phyloP scores from a whole-genome alignment of 2,329 filamentous ascomycete species.

The Fusarium setosum region DNA sequence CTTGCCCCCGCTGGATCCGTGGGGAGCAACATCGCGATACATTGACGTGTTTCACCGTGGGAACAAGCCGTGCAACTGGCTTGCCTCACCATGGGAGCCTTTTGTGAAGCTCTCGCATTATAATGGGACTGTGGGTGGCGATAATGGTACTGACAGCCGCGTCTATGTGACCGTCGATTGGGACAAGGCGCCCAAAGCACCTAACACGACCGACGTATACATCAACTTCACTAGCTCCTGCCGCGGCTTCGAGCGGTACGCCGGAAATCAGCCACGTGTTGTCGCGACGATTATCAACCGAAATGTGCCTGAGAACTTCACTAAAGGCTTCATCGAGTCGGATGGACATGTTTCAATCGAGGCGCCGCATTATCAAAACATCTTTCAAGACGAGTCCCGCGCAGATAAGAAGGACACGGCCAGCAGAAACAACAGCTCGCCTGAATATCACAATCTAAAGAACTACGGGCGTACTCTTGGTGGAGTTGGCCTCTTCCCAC shows the following conservation, averaged over 20 bases:
- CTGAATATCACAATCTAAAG: constrained; percentile 61
- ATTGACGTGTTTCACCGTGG: constrained; percentile 52
- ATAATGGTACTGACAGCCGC: constrained; percentile 45
- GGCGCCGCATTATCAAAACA: constrained; percentile 61
- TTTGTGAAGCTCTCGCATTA: constrained; percentile 46
- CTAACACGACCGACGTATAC: constrained; percentile 58
- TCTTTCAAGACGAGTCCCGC: constrained; percentile 45
- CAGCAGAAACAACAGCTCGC: too few relatives aligned
- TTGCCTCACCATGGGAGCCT: constrained; percentile 45
- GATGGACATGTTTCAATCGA: constrained; percentile 68
- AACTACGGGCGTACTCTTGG: constrained; percentile 68
- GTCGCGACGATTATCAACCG: constrained; percentile 66
- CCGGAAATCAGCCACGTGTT: constrained; percentile 55
- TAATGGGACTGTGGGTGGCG: constrained; percentile 44
- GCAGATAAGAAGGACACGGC: constrained; percentile 45
- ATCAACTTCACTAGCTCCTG: constrained; percentile 65
- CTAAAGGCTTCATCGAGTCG: constrained; percentile 70
- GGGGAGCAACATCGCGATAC: constrained; percentile 45
- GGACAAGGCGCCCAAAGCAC: constrained; percentile 51
- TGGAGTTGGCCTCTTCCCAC: constrained; percentile 67
- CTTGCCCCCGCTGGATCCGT: constrained; percentile 46
- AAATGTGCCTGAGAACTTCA: constrained; percentile 61
- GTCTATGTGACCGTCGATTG: constrained; percentile 48
- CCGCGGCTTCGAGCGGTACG: constrained; percentile 53
- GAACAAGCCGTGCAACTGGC: constrained; percentile 45